Evolutionary conservation across 1,284 basidiomycete genomes (phyloP), one percentile per base, ranked within the genome.

Genomic region (Ceratobasidium sp.): DNA sequence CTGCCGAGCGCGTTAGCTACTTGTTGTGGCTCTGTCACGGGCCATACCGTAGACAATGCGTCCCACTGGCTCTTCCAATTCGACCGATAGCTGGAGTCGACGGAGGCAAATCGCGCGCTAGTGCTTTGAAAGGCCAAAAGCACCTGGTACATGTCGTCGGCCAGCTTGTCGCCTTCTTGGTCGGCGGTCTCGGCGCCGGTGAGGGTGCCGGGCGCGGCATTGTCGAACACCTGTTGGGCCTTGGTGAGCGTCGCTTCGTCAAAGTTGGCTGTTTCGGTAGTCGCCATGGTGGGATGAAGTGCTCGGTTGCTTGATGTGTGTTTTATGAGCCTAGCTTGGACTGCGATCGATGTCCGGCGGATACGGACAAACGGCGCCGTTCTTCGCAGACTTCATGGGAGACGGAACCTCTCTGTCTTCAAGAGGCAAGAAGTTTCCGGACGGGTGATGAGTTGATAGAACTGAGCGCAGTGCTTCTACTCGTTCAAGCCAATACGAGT

Each of bases 161-260:
- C 66, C 7, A 68, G 66, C 44, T 53, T 68, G 26, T 46, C 2
- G 20, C 10, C 7, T 6, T 68, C 66, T 20, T 68, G 44, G 40
- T 68, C 66, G 44, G 46, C 28, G 39, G 42, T 68, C 46, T 9
- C 46, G 18, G 44, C 44, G n/a, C 20, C 28, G 6, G 39, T 53
- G 28, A 68, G 40, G 9, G 66, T 53, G 66, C 28, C 46, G 10
- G 40, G 26, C 12, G 66, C 10, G 18, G 66, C 44, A n/a, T 18
- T 23, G n/a, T 51, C 46, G 44, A 68, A 68, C 20, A 53, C 26
- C 23, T 67, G 39, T 12, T 10, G 13, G 44, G 23, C n/a, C 46
- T 67, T 67, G 20, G 64, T 49, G 44, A 67, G 64, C 53, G 53
- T 55, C 53, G 53, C 53, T 55, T 55, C 53, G 53, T 55, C 53